Conservation (phyloP, 306 rosid species). For the Pterocarpus santalinus region DNA sequence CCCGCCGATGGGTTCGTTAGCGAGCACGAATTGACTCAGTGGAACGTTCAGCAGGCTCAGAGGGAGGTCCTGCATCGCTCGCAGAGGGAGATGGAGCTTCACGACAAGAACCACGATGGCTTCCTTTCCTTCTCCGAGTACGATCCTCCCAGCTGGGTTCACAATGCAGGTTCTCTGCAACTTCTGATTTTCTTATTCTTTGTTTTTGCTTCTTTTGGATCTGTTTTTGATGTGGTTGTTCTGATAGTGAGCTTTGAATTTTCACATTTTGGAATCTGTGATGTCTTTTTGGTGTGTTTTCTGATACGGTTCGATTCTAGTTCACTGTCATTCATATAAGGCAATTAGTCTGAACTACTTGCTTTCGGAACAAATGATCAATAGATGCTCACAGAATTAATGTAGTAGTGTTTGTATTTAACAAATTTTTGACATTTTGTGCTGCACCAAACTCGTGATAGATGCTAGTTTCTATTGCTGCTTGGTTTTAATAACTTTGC, state of each 20-base stretch:
- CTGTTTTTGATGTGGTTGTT: conserved; percentile 7
- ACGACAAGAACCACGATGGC: conserved; percentile 84
- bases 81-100: conserved; percentile 84
- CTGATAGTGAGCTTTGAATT: background rate
- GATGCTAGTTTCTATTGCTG: conserved; percentile 12
- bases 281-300: too few species aligned
- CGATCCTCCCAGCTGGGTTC: conserved; percentile 89
- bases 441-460: background rate
- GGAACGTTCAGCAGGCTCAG: conserved; percentile 81
- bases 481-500: background rate
- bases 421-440: too few species aligned
- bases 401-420: background rate
- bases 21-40: conserved; percentile 77
- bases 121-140: conserved; percentile 87
- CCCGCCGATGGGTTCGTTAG: conserved; percentile 71
- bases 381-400: background rate
- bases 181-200: too few species aligned
- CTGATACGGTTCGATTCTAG: too few species aligned
- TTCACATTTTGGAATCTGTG: background rate
- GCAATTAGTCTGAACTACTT: background rate
- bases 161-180: conserved; percentile 61
- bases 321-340: too few species aligned
- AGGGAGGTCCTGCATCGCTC: conserved; percentile 79
- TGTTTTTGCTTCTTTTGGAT: background rate
- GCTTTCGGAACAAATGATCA: too few species aligned